Evolutionary conservation across 2,329 filamentous ascomycete genomes (phyloP).

Genomic region (Cryoendolithus antarcticus): DNA sequence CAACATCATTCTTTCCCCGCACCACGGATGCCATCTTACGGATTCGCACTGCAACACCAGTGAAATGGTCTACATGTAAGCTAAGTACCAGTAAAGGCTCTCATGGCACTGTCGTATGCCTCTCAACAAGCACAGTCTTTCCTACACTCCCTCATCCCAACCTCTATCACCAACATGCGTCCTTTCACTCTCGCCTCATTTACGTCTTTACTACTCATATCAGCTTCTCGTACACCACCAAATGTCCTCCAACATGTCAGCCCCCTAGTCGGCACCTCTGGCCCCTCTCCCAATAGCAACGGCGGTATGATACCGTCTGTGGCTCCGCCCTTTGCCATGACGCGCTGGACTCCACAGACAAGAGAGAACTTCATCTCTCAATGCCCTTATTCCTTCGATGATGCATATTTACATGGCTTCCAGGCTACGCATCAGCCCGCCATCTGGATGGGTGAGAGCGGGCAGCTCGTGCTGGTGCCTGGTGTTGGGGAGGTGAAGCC

Average conservation of each 20-base stretch:
- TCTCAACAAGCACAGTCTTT: too few species aligned
- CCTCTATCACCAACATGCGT: constrained; percentile 2
- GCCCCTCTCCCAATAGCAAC: constrained; percentile 22
- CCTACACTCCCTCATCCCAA: not conserved
- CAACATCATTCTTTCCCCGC: too few species aligned
- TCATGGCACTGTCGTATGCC: too few species aligned
- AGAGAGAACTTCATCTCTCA: constrained; percentile 37
- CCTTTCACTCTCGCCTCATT: not conserved
- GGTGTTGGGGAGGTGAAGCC: constrained; percentile 24
- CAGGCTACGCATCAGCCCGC: constrained; percentile 40
- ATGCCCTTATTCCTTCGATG: constrained; percentile 34
- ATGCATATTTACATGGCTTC: constrained; percentile 35
- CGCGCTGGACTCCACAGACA: constrained; percentile 39
- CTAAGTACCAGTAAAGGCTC: too few species aligned
- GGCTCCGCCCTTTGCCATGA: constrained; percentile 36
- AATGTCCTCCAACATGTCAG: constrained; percentile 20
- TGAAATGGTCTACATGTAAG: too few species aligned
- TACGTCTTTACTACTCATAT: too few species aligned
- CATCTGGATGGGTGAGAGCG: constrained; percentile 41
- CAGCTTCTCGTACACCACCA: constrained; percentile 10
- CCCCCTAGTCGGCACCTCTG: constrained; percentile 22
- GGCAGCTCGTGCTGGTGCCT: constrained; percentile 32
- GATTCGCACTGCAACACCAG: too few species aligned
- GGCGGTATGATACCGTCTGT: constrained; percentile 25
- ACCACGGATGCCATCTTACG: too few species aligned